A percentile compares a stretch with the other conserved stretches of the same genome.
These are phyloP conservation scores for Sphenostylis stenocarpa DNA, from an alignment of 306 rosid genomes.

Conservation along the genomic window DNA sequence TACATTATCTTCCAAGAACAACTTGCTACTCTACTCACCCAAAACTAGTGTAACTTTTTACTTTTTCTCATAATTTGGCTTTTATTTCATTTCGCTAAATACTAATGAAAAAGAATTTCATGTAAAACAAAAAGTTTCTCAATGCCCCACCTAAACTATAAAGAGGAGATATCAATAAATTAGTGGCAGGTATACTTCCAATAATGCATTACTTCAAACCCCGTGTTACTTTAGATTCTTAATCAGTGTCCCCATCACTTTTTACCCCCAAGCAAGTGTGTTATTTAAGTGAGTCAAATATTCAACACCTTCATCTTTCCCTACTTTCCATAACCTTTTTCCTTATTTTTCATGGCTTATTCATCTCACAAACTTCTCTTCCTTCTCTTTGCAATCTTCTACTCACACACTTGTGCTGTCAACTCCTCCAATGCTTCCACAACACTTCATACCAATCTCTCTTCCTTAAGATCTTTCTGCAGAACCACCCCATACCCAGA, in stretches of 20 bases:
- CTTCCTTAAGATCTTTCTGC: conserved; percentile 61
- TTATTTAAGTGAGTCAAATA: conserved; percentile 6
- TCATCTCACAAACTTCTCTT: conserved; percentile 33
- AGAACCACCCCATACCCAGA: conserved; percentile 65
- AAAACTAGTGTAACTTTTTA: background rate
- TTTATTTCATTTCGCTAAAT: no score
- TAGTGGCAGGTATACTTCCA: background rate
- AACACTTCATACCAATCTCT: conserved; percentile 34
- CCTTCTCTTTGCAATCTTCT: conserved; percentile 37
- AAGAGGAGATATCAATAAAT: background rate
- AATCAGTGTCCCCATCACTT: conserved; percentile 24
- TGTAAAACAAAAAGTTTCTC: background rate
- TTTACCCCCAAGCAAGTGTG: background rate
- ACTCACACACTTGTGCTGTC: conserved; percentile 17
- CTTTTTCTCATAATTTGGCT: background rate
- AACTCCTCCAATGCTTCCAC: conserved; percentile 38
- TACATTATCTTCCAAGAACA: conserved; percentile 9
- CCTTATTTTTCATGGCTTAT: conserved; percentile 51
- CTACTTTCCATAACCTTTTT: background rate
- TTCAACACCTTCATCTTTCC: background rate
- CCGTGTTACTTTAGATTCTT: conserved; percentile 11
- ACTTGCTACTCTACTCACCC: background rate
- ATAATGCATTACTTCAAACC: conserved; percentile 5
- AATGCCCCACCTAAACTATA: background rate
- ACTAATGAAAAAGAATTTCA: background rate